Evolutionary conservation across 768 basidiomycete species (phyloP).

Genomic region (Udeniomyces megalosporus): DNA sequence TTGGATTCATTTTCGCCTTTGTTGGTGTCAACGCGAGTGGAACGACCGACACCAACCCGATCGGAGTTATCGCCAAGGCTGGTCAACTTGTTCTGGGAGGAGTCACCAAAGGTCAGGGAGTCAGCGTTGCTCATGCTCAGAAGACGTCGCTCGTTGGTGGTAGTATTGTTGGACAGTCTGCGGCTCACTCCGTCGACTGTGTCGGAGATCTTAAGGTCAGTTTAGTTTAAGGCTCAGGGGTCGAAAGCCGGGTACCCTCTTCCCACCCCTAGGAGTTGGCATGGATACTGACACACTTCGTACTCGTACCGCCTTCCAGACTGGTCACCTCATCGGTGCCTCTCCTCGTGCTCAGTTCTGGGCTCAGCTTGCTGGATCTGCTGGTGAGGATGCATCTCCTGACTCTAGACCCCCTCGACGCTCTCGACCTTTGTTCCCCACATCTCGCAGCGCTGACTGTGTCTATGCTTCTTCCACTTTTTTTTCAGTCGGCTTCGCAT

Average conservation of each 20-base stretch:
- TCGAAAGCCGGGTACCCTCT: too few species aligned
- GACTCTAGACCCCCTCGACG: too few species aligned
- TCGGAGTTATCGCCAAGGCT: conserved; percentile 27
- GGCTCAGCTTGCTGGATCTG: conserved; percentile 43
- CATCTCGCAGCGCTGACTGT: too few species aligned
- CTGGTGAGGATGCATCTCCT: conserved; percentile 22
- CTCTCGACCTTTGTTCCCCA: too few species aligned
- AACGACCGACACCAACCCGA: conserved; percentile 25
- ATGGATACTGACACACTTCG: too few species aligned
- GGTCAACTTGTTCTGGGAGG: conserved; percentile 53
- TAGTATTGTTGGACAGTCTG: conserved; percentile 41
- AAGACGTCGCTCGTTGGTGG: conserved; percentile 41
- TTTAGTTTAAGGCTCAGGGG: too few species aligned
- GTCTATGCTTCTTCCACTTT: too few species aligned
- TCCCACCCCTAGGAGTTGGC: too few species aligned
- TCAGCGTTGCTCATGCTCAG: conserved; percentile 29
- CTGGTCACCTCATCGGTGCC: conserved; percentile 50
- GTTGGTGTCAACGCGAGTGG: conserved; percentile 46
- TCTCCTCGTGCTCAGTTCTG: conserved; percentile 50
- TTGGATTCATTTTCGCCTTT: conserved; percentile 38
- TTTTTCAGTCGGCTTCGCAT: background rate
- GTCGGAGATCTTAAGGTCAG: conserved; percentile 52
- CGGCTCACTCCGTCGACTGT: conserved; percentile 48
- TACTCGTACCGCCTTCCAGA: too few species aligned
- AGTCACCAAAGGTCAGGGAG: conserved; percentile 37